phyloP scores from a whole-genome alignment of 2,329 filamentous ascomycete genomes.

The Colletotrichum zoysiae region DNA sequence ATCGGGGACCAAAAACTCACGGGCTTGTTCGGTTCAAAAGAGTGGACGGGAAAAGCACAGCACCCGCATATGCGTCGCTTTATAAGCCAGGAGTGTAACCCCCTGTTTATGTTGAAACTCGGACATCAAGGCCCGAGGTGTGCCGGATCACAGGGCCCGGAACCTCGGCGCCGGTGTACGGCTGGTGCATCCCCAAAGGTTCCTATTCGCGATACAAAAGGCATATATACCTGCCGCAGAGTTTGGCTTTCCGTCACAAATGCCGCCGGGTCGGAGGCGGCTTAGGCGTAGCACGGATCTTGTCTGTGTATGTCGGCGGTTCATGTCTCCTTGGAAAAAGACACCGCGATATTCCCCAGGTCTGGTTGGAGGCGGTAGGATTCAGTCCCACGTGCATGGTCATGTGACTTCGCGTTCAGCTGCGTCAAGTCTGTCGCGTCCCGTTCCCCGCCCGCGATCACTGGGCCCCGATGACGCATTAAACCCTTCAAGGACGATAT shows the following conservation, averaged over 20 bases:
- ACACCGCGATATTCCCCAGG: background rate
- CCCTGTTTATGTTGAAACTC: background rate
- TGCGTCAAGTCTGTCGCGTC: slow-evolving; percentile 32
- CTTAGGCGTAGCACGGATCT: no score
- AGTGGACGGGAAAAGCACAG: background rate
- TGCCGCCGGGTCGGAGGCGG: no score
- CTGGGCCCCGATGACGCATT: slow-evolving; percentile 22
- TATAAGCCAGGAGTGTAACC: background rate
- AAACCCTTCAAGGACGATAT: background rate
- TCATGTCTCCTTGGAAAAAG: background rate
- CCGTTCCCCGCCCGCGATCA: slow-evolving; percentile 1
- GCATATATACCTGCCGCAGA: no score
- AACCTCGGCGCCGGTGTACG: background rate
- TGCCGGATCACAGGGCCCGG: background rate
- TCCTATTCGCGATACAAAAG: no score
- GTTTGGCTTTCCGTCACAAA: no score
- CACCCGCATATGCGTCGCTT: background rate
- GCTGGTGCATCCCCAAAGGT: no score
- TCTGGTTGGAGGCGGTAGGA: background rate
- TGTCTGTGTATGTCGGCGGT: no score
- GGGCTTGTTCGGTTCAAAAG: background rate
- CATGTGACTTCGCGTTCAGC: slow-evolving; percentile 37
- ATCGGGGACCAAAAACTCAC: background rate
- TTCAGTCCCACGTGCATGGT: background rate
- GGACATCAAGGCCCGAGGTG: no score